Conservation (phyloP, 495 filamentous ascomycete species). For the Parachaetomium inaequale region DNA sequence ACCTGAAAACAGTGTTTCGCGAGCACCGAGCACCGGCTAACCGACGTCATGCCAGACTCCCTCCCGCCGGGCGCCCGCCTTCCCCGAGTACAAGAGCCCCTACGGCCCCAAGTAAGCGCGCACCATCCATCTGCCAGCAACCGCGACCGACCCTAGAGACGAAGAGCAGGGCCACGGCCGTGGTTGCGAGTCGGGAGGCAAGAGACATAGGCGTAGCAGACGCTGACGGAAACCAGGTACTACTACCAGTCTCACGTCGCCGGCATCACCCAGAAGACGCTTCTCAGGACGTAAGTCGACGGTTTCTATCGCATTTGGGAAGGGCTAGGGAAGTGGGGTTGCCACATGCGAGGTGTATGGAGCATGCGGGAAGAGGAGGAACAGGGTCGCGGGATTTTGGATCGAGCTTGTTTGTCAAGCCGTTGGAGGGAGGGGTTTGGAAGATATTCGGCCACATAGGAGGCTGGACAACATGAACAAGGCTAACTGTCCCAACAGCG, state of each 20-base stretch:
- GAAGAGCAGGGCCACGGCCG: not conserved
- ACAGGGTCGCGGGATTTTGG: not conserved
- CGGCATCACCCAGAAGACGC: constrained; percentile 37
- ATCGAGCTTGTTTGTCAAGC: not conserved
- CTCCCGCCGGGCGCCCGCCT: constrained; percentile 26
- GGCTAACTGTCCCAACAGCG: constrained; percentile 32
- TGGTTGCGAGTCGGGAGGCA: not conserved
- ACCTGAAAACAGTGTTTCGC: not conserved
- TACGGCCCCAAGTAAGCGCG: constrained; percentile 53
- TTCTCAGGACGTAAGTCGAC: constrained; percentile 38
- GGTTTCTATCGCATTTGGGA: not conserved
- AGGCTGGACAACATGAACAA: not conserved
- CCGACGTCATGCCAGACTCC: constrained; percentile 36
- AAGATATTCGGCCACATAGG: not conserved
- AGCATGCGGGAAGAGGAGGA: not conserved
- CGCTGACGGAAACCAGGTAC: constrained; percentile 43
- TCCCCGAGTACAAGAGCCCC: constrained; percentile 45
- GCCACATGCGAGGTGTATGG: not conserved
- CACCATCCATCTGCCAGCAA: not conserved
- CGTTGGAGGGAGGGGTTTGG: not conserved
- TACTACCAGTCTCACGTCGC: constrained; percentile 43
- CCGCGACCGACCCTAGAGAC: not conserved
- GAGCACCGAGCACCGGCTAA: constrained; percentile 14
- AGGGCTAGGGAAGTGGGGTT: not conserved
- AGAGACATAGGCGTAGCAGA: not conserved